These are phyloP conservation scores for Kwoniella sp. DNA, from an alignment of 768 basidiomycete genomes.

Conservation along the genomic window DNA sequence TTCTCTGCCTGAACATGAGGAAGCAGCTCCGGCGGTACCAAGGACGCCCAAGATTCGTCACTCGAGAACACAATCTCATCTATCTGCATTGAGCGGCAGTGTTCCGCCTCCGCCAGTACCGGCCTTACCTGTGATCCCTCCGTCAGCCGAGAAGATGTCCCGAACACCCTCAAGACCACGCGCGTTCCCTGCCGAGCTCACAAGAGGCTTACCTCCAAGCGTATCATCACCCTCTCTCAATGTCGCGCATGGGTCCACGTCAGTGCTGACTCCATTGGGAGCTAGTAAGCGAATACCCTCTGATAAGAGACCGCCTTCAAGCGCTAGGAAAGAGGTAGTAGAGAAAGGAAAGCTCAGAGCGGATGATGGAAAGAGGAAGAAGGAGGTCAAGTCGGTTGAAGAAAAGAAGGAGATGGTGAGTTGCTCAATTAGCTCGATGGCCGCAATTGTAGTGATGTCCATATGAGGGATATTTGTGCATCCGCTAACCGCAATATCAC, in stretches of 20 bases:
- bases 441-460: no score
- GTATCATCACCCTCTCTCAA: slow-evolving; percentile 32
- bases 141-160: background rate
- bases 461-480: no score
- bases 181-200: slow-evolving; percentile 43
- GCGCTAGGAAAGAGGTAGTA: background rate
- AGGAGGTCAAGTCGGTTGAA: slow-evolving; percentile 35
- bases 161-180: slow-evolving; percentile 30
- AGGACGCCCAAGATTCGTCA: slow-evolving; percentile 29
- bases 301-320: slow-evolving; percentile 1
- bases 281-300: slow-evolving; percentile 28
- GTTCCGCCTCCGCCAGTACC: slow-evolving; percentile 10
- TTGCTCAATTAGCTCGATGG: no score
- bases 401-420: slow-evolving; percentile 52
- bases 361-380: slow-evolving; percentile 10
- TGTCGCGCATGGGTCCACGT: background rate
- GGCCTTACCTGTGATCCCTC: slow-evolving; percentile 5
- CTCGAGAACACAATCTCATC: slow-evolving; percentile 32
- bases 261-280: slow-evolving; percentile 27
- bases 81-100: slow-evolving; percentile 15
- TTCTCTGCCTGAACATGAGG: slow-evolving; percentile 13
- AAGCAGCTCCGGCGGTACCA: background rate
- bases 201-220: slow-evolving; percentile 42
- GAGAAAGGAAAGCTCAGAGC: background rate
- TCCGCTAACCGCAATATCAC: no score